A percentile compares a stretch with the other conserved stretches of the same genome.
phyloP scores from a whole-genome alignment of 2,329 filamentous ascomycete species.

The Zalaria sp. region DNA sequence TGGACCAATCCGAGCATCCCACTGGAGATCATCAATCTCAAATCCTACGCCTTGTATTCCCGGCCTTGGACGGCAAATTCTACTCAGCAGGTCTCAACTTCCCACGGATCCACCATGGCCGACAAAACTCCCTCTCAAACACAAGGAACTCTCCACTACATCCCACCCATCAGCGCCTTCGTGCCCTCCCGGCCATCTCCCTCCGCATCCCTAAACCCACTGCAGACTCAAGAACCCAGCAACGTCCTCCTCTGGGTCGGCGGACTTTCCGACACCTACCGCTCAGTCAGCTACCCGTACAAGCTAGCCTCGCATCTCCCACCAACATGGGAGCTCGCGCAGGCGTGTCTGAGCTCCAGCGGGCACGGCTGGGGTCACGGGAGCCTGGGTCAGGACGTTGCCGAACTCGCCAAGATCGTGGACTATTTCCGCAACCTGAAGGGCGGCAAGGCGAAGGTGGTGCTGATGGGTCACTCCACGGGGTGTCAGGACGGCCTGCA shows the following conservation, averaged over 20 bases:
- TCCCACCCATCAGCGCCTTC: conserved; percentile 29
- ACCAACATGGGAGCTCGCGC: conserved; percentile 29
- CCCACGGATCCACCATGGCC: no score
- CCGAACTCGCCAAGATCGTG: conserved; percentile 38
- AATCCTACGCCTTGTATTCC: no score
- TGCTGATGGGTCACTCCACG: conserved; percentile 56
- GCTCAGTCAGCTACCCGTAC: conserved; percentile 46
- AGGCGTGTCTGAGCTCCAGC: conserved; percentile 36
- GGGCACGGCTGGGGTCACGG: conserved; percentile 41
- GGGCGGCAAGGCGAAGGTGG: conserved; percentile 35
- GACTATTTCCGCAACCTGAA: conserved; percentile 30
- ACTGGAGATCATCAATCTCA: no score
- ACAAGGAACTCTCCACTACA: conserved; percentile 26
- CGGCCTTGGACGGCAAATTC: no score
- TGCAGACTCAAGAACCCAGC: conserved; percentile 8
- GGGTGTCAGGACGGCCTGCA: conserved; percentile 57
- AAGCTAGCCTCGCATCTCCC: conserved; percentile 34
- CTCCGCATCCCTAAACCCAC: conserved; percentile 3
- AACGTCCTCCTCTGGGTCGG: conserved; percentile 50
- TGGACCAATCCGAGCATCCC: no score
- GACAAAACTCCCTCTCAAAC: conserved; percentile 1
- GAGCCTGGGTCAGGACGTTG: conserved; percentile 38
- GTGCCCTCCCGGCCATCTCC: conserved; percentile 19
- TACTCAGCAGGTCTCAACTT: no score
- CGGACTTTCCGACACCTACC: conserved; percentile 55